These are phyloP conservation scores for Bjerkandera adusta DNA, from an alignment of 1,284 basidiomycete species.

Conservation along the genomic window DNA sequence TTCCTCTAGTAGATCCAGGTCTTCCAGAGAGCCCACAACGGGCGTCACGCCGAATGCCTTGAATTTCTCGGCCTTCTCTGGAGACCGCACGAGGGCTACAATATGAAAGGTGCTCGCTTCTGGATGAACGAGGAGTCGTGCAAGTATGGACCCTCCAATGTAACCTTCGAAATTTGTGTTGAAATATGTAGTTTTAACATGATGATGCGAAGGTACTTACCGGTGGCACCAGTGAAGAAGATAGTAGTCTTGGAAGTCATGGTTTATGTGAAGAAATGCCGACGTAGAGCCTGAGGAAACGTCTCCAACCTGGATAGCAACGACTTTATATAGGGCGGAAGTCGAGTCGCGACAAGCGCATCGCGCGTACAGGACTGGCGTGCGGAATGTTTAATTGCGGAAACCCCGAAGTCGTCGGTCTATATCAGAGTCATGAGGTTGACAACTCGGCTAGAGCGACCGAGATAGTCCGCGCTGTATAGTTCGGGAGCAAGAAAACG, in stretches of 20 bases:
- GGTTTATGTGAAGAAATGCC: no score
- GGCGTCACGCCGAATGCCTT: constrained; percentile 29
- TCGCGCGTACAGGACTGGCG: no score
- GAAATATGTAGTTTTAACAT: constrained; percentile 42
- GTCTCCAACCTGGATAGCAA: no score
- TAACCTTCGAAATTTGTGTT: constrained; percentile 59
- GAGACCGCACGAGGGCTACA: constrained; percentile 40
- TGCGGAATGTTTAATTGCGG: no score
- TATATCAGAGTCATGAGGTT: no score
- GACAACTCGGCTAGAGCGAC: no score
- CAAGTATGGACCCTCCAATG: constrained; percentile 50
- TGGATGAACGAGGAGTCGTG: constrained; percentile 42
- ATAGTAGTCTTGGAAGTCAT: constrained; percentile 16
- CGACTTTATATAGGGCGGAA: no score
- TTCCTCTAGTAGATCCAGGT: constrained; percentile 30
- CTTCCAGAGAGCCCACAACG: constrained; percentile 34
- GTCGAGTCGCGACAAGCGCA: no score
- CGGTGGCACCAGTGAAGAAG: constrained; percentile 25
- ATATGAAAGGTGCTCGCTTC: constrained; percentile 37
- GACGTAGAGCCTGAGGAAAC: no score
- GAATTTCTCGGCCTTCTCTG: constrained; percentile 36
- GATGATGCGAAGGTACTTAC: constrained; percentile 11
- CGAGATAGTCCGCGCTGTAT: no score
- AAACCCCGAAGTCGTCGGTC: no score
- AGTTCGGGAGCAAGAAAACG: no score